Evolutionary conservation across 2,329 filamentous ascomycete genomes (phyloP).

Genomic region (Botrytis cinerea): DNA sequence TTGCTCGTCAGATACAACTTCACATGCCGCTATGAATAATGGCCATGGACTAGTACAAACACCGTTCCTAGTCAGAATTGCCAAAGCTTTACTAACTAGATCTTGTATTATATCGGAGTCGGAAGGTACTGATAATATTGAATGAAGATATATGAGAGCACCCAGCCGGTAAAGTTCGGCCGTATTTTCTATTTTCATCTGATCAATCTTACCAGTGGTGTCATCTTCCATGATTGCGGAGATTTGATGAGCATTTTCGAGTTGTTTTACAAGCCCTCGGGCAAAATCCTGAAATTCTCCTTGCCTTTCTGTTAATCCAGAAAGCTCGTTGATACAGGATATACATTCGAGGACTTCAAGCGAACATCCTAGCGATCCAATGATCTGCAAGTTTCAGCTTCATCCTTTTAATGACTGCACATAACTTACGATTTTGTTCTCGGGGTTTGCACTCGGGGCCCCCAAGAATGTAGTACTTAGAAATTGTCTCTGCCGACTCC

Average conservation of each 20-base stretch:
- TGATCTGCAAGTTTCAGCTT: constrained; percentile 39
- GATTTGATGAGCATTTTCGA: constrained; percentile 35
- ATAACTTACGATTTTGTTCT: constrained; percentile 16
- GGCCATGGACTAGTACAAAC: constrained; percentile 53
- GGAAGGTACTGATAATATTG: constrained; percentile 28
- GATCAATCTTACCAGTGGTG: constrained; percentile 37
- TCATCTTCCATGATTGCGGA: constrained; percentile 38
- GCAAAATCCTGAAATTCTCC: constrained; percentile 14
- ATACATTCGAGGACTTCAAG: constrained; percentile 50
- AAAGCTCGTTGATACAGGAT: constrained; percentile 44
- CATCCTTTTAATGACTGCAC: neutral
- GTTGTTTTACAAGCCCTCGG: constrained; percentile 29
- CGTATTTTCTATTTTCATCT: constrained; percentile 43
- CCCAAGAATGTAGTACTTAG: neutral
- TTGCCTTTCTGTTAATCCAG: neutral
- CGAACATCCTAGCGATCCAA: constrained; percentile 52
- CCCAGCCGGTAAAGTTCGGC: constrained; percentile 52
- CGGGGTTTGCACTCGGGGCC: neutral
- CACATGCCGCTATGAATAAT: constrained; percentile 51
- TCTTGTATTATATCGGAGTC: constrained; percentile 31
- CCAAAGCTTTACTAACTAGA: constrained; percentile 42
- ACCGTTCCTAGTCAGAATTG: constrained; percentile 43
- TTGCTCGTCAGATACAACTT: constrained; percentile 47
- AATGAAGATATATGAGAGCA: constrained; percentile 47
- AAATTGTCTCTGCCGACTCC: neutral